Percentiles rank a stretch among this genome's conserved stretches.
Conservation (phyloP, 805 yeast genomes). For the Candida fluviatilis region DNA sequence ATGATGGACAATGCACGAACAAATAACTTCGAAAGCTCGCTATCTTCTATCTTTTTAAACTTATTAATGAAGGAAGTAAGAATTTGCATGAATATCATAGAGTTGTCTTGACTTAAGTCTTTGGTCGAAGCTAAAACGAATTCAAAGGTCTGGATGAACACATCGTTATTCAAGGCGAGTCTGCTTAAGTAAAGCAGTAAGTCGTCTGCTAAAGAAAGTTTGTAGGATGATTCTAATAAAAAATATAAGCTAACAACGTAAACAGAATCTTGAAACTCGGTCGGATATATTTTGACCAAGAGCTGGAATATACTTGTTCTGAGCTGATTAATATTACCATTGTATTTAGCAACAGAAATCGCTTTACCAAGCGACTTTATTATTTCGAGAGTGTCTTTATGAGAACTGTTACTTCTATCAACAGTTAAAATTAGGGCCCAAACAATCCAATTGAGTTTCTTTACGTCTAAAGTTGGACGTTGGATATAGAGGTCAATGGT, state of each 20-base stretch:
- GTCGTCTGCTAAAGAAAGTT: constrained; percentile 2
- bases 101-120: constrained; percentile 9
- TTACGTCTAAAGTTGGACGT: not conserved
- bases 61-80: constrained; percentile 14
- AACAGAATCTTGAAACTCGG: constrained; percentile 9
- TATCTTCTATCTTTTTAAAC: constrained; percentile 10
- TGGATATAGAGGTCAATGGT: not conserved
- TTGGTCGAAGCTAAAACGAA: constrained; percentile 15
- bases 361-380: constrained; percentile 8
- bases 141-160: constrained; percentile 11
- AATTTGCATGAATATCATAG: constrained; percentile 15
- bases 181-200: constrained; percentile 7
- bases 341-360: constrained; percentile 3
- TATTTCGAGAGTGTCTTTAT: constrained; percentile 3
- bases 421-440: constrained; percentile 16
- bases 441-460: constrained; percentile 24
- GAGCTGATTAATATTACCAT: constrained; percentile 8
- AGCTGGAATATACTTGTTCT: constrained; percentile 24
- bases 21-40: constrained; percentile 15
- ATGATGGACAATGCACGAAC: constrained; percentile 27
- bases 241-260: constrained; percentile 14
- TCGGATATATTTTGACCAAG: constrained; percentile 11
- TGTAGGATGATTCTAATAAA: constrained; percentile 5
- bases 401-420: not conserved
- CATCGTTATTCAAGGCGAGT: constrained; percentile 6